Percentiles rank a stretch among this genome's conserved stretches.
These are phyloP conservation scores for Plantago coronopus DNA, from an alignment of 305 asterid species.

Conservation along the genomic window DNA sequence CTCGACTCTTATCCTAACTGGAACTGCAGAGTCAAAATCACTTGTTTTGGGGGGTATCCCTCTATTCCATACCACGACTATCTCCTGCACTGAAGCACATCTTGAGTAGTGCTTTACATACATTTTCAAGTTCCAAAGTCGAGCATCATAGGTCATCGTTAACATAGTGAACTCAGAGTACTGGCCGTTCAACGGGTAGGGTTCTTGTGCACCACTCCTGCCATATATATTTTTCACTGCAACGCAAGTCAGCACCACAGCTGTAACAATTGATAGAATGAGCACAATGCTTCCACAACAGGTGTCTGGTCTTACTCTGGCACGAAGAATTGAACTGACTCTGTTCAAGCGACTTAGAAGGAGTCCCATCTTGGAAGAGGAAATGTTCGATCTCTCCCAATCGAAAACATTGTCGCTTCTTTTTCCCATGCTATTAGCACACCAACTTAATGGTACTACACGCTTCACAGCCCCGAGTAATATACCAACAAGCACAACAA, in stretches of 20 bases:
- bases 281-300: constrained; percentile 50
- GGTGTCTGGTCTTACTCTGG: constrained; percentile 55
- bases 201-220: constrained; percentile 81
- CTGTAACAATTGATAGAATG: constrained; percentile 24
- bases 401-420: constrained; percentile 61
- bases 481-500: constrained; percentile 67
- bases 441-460: constrained; percentile 81
- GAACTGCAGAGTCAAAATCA: constrained; percentile 83
- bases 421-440: constrained; percentile 72
- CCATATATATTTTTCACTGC: constrained; percentile 67
- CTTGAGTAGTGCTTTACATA: constrained; percentile 82
- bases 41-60: constrained; percentile 59
- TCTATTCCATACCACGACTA: constrained; percentile 93
- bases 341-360: constrained; percentile 70
- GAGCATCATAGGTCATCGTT: constrained; percentile 93
- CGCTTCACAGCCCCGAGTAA: constrained; percentile 71
- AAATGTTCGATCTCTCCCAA: constrained; percentile 47
- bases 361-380: constrained; percentile 57
- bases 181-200: constrained; percentile 56
- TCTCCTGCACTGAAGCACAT: constrained; percentile 89
- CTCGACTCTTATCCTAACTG: constrained; percentile 76
- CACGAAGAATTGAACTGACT: constrained; percentile 47
- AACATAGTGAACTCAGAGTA: constrained; percentile 86
- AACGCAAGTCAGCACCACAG: constrained; percentile 43
- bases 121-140: constrained; percentile 90